These are phyloP conservation scores for Ustilago cynodontis DNA, from an alignment of 1,284 basidiomycete genomes.

Conservation along the genomic window DNA sequence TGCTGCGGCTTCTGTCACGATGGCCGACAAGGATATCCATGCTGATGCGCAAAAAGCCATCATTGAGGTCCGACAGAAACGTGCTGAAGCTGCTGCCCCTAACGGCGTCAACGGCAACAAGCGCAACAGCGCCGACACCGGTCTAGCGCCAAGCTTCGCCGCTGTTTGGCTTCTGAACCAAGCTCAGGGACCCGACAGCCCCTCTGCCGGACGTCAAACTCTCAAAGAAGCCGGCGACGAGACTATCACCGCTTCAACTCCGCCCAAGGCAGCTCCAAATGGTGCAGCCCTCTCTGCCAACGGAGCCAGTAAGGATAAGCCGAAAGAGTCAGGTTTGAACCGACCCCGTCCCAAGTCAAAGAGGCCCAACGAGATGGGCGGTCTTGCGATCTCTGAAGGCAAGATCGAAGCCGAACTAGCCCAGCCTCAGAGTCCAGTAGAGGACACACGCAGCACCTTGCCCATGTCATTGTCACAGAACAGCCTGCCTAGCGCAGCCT, in stretches of 20 bases:
- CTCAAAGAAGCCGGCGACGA: constrained; percentile 20
- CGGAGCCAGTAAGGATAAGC: constrained; percentile 11
- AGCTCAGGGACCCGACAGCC: constrained; percentile 13
- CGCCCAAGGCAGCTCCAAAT: not conserved
- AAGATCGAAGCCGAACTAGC: constrained; percentile 35
- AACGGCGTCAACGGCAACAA: constrained; percentile 25
- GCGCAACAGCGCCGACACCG: constrained; percentile 48
- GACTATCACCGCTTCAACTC: constrained; percentile 13
- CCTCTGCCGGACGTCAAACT: constrained; percentile 1
- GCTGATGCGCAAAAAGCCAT: constrained; percentile 50
- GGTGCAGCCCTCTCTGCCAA: not conserved
- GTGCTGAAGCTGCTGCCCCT: constrained; percentile 37
- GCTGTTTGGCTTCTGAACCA: constrained; percentile 62
- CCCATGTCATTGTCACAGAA: constrained; percentile 28
- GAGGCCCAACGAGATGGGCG: constrained; percentile 51
- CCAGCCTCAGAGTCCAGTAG: constrained; percentile 14
- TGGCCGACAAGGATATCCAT: not conserved
- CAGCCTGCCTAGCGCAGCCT: constrained; percentile 14
- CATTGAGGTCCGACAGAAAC: constrained; percentile 54
- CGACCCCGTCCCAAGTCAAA: constrained; percentile 45
- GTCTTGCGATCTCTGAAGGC: constrained; percentile 50
- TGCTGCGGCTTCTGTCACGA: not conserved
- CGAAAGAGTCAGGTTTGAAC: constrained; percentile 47
- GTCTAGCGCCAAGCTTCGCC: constrained; percentile 58
- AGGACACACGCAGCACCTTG: constrained; percentile 55